Evolutionary conservation across 1,284 basidiomycete species (phyloP).

Genomic region (Rhodotorula sp.): DNA sequence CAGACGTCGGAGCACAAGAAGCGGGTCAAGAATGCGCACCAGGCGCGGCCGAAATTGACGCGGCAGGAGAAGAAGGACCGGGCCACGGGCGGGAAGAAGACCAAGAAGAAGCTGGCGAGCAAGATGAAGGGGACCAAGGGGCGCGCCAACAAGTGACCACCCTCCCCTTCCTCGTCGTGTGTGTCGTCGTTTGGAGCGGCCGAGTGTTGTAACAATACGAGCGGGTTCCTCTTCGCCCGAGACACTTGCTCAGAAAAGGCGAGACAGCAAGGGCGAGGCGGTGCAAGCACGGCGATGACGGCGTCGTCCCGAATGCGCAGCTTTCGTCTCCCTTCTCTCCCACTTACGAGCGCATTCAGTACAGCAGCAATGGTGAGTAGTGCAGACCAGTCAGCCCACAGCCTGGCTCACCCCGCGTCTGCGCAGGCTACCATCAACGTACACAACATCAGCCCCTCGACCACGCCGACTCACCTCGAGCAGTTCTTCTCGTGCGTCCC

Average conservation of each 20-base stretch:
- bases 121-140: conserved; percentile 37
- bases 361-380: background rate
- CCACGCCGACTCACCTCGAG: conserved; percentile 63
- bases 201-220: background rate
- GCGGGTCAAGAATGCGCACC: conserved; percentile 27
- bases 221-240: background rate
- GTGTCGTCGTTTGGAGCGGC: background rate
- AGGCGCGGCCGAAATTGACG: conserved; percentile 36
- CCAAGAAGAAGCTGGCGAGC: conserved; percentile 29
- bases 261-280: background rate
- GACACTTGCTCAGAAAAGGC: background rate
- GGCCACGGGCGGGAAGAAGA: conserved; percentile 34
- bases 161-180: background rate
- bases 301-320: too few species aligned
- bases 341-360: too few species aligned
- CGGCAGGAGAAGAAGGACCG: conserved; percentile 40
- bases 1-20: conserved; percentile 26
- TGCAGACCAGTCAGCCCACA: background rate
- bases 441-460: conserved; percentile 61
- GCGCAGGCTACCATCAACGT: conserved; percentile 47
- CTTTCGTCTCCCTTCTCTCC: too few species aligned
- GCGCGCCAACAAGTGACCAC: background rate
- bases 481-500: conserved; percentile 63
- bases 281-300: too few species aligned
- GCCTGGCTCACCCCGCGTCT: background rate